Conservation (phyloP, 202 grass and related monocot species). For the Carex sylvatica region DNA sequence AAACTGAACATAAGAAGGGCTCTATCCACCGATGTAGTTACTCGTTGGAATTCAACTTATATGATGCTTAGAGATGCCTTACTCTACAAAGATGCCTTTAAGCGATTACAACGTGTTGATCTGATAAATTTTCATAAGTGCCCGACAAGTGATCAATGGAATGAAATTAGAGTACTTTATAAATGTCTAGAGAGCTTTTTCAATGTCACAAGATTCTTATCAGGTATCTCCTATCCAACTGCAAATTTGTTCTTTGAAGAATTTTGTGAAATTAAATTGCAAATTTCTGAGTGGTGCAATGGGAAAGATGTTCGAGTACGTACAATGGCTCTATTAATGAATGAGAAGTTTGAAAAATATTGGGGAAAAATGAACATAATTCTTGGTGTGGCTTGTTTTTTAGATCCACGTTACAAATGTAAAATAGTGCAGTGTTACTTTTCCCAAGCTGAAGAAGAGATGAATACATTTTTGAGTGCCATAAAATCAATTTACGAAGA, state of each 20-base stretch:
- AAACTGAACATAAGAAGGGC: not conserved
- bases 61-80: not conserved
- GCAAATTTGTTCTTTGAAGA: not conserved
- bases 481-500: not conserved
- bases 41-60: not conserved
- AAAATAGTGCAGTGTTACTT: not conserved
- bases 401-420: not conserved
- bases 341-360: not conserved
- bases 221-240: not conserved
- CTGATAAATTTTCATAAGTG: not conserved
- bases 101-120: not conserved
- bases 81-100: not conserved
- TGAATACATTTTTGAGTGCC: not conserved
- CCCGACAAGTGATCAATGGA: not conserved
- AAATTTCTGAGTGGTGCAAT: too few species aligned
- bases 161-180: not conserved
- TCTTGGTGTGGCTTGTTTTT: not conserved
- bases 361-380: not conserved
- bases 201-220: not conserved
- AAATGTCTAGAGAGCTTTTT: not conserved
- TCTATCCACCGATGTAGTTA: not conserved
- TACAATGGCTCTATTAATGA: not conserved
- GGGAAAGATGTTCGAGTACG: too few species aligned
- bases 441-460: not conserved
- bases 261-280: too few species aligned